phyloP scores from a whole-genome alignment of 2,329 filamentous ascomycete species.

The Parafenestella ontariensis region DNA sequence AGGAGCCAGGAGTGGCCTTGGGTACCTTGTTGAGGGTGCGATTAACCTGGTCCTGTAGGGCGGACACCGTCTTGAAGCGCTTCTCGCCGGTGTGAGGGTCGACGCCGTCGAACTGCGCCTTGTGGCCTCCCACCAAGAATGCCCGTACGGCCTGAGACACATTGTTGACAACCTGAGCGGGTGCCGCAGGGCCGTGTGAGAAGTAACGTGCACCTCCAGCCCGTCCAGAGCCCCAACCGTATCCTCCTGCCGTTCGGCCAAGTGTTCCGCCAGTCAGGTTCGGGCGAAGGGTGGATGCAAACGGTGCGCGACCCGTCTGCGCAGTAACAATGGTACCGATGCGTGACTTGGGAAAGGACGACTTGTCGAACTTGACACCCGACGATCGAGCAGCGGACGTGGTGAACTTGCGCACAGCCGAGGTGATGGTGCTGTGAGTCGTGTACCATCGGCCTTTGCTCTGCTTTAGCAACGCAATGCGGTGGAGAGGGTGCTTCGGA shows the following conservation, averaged over 20 bases:
- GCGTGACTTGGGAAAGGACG: constrained; percentile 63
- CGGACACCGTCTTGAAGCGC: constrained; percentile 78
- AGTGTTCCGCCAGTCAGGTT: constrained; percentile 90
- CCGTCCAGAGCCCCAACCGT: constrained; percentile 74
- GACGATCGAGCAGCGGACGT: constrained; percentile 52
- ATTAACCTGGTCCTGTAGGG: constrained; percentile 74
- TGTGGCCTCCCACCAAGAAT: constrained; percentile 90
- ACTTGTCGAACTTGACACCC: constrained; percentile 56
- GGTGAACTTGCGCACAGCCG: constrained; percentile 60
- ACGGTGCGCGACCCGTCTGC: constrained; percentile 79
- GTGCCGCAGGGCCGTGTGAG: constrained; percentile 83
- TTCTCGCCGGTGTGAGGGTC: constrained; percentile 73
- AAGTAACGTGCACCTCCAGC: constrained; percentile 82
- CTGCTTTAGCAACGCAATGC: constrained; percentile 68
- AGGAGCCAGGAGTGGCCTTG: constrained; percentile 73
- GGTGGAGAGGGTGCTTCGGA: constrained; percentile 66
- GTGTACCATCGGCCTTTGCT: constrained; percentile 69
- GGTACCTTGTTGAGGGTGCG: constrained; percentile 69
- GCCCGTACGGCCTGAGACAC: constrained; percentile 93
- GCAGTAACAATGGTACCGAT: constrained; percentile 65
- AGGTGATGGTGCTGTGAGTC: constrained; percentile 57
- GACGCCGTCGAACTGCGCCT: constrained; percentile 83
- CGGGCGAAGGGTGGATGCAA: constrained; percentile 85
- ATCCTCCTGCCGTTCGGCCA: constrained; percentile 87
- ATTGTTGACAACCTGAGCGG: constrained; percentile 91